Base-by-base conservation (phyloP, 768 basidiomycete genomes). In the Leccinum boreale region DNA sequence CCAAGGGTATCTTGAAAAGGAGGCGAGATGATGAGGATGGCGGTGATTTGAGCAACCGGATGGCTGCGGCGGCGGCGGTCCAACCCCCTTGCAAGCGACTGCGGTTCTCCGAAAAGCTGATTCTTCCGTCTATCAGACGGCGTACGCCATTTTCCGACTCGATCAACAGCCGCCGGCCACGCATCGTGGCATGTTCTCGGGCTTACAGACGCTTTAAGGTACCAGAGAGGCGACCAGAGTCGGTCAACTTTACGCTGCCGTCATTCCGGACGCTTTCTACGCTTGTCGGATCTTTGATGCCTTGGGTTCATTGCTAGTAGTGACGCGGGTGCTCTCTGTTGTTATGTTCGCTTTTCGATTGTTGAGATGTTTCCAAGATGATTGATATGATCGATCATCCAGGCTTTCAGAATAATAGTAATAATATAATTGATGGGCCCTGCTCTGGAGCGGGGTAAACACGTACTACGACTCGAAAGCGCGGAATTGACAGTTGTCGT, bases 191-290 rank as follows among this genome's bases (percentile, higher is more conserved):
- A 26, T 51, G 51, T 36, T 58, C 69, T 0, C 58, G 69, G 14
- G 45, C 53, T 0, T 58, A 60, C 46, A 65, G 57, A 24, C 69
- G 68, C 1, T 6, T 36, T 2, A 57, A n/a, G 44, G 46, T 17
- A 12, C 45, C 56, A 3, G 14, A n/a, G 7, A 33, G 45, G 21
- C 66, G 60, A 48, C 63, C 60, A 6, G 63, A 72, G 53, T 53
- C 60, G 56, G 57, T 74, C 9, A 58, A 72, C 45, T 71, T 73
- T n/a, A 70, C 67, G 0, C 62, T 73, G 6, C 71, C 71, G 10
- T 73, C 73, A 17, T 53, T 73, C 17, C 65, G 69, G 21, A 74
- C 66, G 39, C 49, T 73, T n/a, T 73, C 73, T 7, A 59, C 62
- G 33, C 68, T 74, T 4, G 67, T 72, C 44, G 71, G 69, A 21